Base-by-base conservation (phyloP, 2,329 filamentous ascomycete genomes). In the Aspergillus uvarum region DNA sequence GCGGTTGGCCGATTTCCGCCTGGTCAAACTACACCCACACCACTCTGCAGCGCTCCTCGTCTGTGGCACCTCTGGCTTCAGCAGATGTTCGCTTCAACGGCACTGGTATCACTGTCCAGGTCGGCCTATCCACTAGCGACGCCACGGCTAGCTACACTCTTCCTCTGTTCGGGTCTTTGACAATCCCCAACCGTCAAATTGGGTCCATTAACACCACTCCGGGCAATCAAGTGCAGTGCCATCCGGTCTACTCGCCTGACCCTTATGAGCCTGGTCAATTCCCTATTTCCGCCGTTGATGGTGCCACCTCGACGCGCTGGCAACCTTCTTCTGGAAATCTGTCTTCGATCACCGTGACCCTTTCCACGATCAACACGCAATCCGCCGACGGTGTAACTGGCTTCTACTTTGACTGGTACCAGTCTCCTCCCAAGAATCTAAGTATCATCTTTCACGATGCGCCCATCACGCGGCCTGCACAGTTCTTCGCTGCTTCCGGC, bases 201-300 rank as follows among this genome's bases (percentile, higher is more conserved):
- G 83, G 82, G 61, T 75, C 82, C 22, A 79, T 79, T 14, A 75
- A 80, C 32, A 88, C 87, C 0, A 74, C 83, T 2, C 67, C 78
- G 0, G 82, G 82, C 8, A 90, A 91, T 69, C 77, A 90, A 29
- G 80, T 85, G 0, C 88, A 91, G 75, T 91, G 88, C 71, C 80
- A 78, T 4, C 80, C 85, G 1, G 82, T 83, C 0, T 72, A 70
- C 16, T 85, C 83, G 1, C 70, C 76, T 0, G 71, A 81, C 44
- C 68, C 72, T 2, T 85, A 82, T 67, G 76, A 81, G 26, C 83
- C 86, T 0, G 89, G 89, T 14, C 89, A 91, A 72, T 89, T 91
- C 75, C 87, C 89, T 1, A 79, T 89, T 55, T 81, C 83, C 0
- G 87, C 86, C 2, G 82, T 89, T 54, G 88, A 91, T 66, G 88